Evolutionary conservation across 2,329 filamentous ascomycete genomes (phyloP).

Genomic region (Xylaria sp.): DNA sequence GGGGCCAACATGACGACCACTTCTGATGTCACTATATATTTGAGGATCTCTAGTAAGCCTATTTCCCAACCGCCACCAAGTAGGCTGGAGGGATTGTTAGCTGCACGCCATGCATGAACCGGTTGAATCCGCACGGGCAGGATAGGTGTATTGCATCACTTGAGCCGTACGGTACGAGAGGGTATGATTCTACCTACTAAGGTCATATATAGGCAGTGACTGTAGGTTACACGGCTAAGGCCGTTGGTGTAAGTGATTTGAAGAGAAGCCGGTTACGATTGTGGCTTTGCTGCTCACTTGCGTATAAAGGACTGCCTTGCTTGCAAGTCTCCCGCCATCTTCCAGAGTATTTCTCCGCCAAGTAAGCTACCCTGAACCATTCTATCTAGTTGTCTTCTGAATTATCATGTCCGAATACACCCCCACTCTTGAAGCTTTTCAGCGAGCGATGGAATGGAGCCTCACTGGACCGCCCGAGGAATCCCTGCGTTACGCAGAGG

Average conservation of each 20-base stretch:
- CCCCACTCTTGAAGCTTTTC: constrained; percentile 42
- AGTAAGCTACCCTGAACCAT: neutral
- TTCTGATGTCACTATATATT: no score
- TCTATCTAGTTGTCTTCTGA: neutral
- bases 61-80: no score
- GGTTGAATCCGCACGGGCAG: no score
- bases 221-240: neutral
- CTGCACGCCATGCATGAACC: no score
- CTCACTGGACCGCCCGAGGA: constrained; percentile 40
- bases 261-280: neutral
- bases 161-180: no score
- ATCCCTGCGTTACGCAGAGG: constrained; percentile 29
- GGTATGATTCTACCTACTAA: no score
- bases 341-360: neutral
- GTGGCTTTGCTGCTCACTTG: neutral
- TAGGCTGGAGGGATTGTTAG: no score
- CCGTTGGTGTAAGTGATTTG: neutral
- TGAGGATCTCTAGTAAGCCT: no score
- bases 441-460: constrained; percentile 43
- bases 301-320: neutral
- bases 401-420: constrained; percentile 42
- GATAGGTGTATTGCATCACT: no score
- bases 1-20: no score
- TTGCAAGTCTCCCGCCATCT: neutral
- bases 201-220: no score